phyloP scores from a whole-genome alignment of 257 asterid species.

The Ligustrum vulgare region DNA sequence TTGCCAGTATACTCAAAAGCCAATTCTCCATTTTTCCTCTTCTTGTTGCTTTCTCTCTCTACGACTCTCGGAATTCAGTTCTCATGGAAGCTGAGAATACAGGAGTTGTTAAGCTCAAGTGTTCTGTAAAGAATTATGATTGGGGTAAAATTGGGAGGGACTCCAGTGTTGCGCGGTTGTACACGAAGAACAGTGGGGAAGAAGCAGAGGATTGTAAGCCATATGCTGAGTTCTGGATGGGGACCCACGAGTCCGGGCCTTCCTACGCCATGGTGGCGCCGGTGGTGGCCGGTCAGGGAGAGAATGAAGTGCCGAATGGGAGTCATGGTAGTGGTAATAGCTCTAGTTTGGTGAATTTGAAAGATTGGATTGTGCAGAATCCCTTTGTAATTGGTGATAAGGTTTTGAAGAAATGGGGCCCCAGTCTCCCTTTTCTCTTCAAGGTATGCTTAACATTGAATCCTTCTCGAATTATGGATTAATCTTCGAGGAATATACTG shows the following conservation, averaged over 20 bases:
- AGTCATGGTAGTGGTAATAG: neutral
- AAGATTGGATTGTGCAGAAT: slow-evolving; percentile 78
- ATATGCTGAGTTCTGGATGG: slow-evolving; percentile 92
- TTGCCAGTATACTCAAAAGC: slow-evolving; percentile 25
- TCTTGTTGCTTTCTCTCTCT: slow-evolving; percentile 29
- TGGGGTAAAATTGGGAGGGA: slow-evolving; percentile 61
- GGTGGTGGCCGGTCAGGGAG: slow-evolving; percentile 15
- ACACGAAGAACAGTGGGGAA: slow-evolving; percentile 45
- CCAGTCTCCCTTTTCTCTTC: slow-evolving; percentile 76
- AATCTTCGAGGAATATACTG: neutral
- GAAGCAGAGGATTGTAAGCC: slow-evolving; percentile 42
- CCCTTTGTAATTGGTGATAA: slow-evolving; percentile 71
- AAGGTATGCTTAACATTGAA: slow-evolving; percentile 46
- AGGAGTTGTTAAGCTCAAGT: slow-evolving; percentile 44
- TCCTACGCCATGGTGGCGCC: slow-evolving; percentile 32
- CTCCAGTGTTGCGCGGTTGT: slow-evolving; percentile 60
- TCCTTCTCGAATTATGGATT: neutral
- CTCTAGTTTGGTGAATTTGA: slow-evolving; percentile 42
- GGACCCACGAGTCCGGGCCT: slow-evolving; percentile 89
- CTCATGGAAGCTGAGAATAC: slow-evolving; percentile 41
- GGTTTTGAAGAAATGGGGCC: slow-evolving; percentile 72
- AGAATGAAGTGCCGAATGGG: slow-evolving; percentile 13
- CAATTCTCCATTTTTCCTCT: neutral
- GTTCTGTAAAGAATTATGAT: slow-evolving; percentile 70
- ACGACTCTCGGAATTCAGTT: slow-evolving; percentile 4